Evolutionary conservation across 768 basidiomycete genomes (phyloP), one percentile per base, ranked within the genome.

Genomic region (Rhodotorula paludigena): DNA sequence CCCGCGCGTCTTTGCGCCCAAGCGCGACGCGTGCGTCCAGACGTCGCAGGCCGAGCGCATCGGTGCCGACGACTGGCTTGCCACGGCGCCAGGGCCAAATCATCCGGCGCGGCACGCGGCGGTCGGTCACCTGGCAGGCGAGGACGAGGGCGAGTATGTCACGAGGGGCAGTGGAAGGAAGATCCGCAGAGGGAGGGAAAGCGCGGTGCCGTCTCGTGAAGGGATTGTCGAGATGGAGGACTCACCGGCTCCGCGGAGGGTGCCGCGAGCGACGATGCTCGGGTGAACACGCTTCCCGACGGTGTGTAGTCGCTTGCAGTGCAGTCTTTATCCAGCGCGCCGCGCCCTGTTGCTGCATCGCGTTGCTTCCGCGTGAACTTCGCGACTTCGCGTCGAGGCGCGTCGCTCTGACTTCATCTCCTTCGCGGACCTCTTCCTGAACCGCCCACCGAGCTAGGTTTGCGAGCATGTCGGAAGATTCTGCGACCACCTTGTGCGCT

Each of bases 1-100:
- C 58, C 70, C 70, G 16, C 54, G 60, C 38, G 54, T 72, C 33
- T 72, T 72, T 20, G 59, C 44, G 4, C 52, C 54, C 23, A 72
- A 72, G 41, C 59, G 63, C 15, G 71, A 72, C 32, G 60, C 48
- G 0, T 45, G 42, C 23, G 60, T 61, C 35, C 51, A 51, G 54
- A 72, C 71, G 39, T 36, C 35, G 21, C 63, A 72, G 11, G 56
- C 64, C n/a, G 71, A 72, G 42, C 52, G 64, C 32, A 32, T 35
- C 3, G 48, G 49, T 8, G 42, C 54, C 28, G 45, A 39, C 45
- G 54, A 57, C 45, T 56, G 62, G 30, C 54, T 51, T 18, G 9
- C n/a, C 25, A 38, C 54, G 16, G 38, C 38, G 25, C 54, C 18
- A n/a, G n/a, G n/a, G n/a, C n/a, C n/a, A n/a, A n/a, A 49, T 28